These are phyloP conservation scores for Ceratobasidium sp. DNA, from an alignment of 1,284 basidiomycete species.

Conservation along the genomic window DNA sequence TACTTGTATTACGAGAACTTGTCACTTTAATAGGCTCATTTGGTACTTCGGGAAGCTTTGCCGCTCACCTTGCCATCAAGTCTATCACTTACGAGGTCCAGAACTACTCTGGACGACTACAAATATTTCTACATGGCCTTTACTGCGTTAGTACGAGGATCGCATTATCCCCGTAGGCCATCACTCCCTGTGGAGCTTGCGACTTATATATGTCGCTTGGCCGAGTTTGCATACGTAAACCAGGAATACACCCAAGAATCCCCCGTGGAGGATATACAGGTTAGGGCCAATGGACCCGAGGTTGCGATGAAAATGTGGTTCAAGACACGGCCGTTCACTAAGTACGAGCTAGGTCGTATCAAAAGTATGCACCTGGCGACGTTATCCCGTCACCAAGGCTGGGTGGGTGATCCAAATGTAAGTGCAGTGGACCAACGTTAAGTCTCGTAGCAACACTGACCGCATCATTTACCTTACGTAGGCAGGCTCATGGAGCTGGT, in stretches of 20 bases:
- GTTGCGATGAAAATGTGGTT: slow-evolving; percentile 2
- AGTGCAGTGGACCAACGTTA: no score
- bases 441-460: no score
- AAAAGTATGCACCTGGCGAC: slow-evolving; percentile 2
- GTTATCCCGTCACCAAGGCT: neutral
- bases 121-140: slow-evolving; percentile 6
- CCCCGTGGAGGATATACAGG: no score
- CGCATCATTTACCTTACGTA: no score
- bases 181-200: neutral
- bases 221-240: neutral
- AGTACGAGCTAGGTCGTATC: slow-evolving; percentile 8
- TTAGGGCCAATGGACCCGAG: neutral
- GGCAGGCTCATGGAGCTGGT: neutral
- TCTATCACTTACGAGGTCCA: slow-evolving; percentile 42
- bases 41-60: neutral
- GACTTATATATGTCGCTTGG: neutral
- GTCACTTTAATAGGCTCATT: neutral
- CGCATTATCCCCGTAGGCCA: neutral
- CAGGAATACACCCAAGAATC: neutral
- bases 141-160: neutral
- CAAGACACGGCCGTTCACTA: neutral
- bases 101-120: neutral
- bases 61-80: slow-evolving; percentile 29
- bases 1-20: no score
- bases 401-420: slow-evolving; percentile 7